Conservation (phyloP, 495 filamentous ascomycete genomes). For the Aspergillus wentii region DNA sequence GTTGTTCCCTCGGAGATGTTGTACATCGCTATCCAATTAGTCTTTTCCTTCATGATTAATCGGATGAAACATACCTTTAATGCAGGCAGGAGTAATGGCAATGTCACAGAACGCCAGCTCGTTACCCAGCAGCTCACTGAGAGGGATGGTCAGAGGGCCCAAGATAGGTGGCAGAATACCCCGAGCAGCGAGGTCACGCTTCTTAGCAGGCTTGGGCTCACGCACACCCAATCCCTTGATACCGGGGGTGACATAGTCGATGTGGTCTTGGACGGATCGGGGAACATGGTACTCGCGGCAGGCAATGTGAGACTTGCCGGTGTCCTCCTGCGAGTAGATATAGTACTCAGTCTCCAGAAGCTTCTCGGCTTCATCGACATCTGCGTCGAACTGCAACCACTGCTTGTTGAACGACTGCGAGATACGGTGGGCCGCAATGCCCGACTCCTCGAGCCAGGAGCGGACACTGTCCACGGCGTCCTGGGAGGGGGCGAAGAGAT, state of each 20-base stretch:
- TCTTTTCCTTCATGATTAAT: no score
- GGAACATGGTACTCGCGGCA: constrained; percentile 54
- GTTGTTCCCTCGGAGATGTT: constrained; percentile 33
- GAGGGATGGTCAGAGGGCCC: constrained; percentile 32
- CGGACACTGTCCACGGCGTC: constrained; percentile 41
- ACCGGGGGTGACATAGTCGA: constrained; percentile 58
- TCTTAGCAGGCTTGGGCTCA: constrained; percentile 12
- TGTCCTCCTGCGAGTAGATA: constrained; percentile 44
- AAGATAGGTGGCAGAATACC: constrained; percentile 14
- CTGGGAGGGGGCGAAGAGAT: constrained; percentile 45
- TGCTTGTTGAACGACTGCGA: constrained; percentile 45
- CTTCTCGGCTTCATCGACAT: constrained; percentile 49
- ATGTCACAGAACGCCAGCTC: constrained; percentile 18
- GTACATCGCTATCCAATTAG: constrained; percentile 28
- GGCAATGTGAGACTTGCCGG: constrained; percentile 41
- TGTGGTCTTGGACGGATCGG: constrained; percentile 39
- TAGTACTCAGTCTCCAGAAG: constrained; percentile 58
- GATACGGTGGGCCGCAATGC: constrained; percentile 43
- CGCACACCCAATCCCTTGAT: constrained; percentile 30
- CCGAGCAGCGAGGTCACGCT: constrained; percentile 4
- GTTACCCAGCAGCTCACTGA: constrained; percentile 12
- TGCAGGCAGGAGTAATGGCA: constrained; percentile 27
- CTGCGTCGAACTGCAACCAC: constrained; percentile 55
- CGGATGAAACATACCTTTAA: constrained; percentile 14
- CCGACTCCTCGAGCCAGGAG: constrained; percentile 39